Base-by-base conservation (phyloP, 768 basidiomycete species). In the Mycena epipterygia region DNA sequence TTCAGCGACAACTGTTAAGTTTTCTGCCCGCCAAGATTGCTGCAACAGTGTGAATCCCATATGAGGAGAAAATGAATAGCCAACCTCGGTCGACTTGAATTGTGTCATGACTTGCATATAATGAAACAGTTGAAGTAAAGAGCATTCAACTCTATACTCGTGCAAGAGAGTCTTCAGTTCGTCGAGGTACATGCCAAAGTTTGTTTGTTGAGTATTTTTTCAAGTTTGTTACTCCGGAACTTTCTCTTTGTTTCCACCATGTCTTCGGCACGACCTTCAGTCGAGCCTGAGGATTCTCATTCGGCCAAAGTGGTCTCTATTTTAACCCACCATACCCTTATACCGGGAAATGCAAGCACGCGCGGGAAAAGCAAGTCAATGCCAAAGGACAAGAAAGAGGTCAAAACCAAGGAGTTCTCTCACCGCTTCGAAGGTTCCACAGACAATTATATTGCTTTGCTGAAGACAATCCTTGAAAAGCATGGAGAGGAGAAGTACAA, bases 401-500 rank as follows among this genome's bases (percentile, higher is more conserved):
- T 17, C 16, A 53, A 32, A 53, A 32, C 29, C 6, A 53, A 53
- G 19, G 52, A 53, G 13, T 56, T 73, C 21, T 12, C 25, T 0
- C 35, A 66, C 33, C 19, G 1, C 25, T 70, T 73, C 39, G 32
- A 64, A 2, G 6, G 41, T 3, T 21, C 51, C 5, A 2, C 19
- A 13, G 42, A 39, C 6, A 70, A 67, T 29, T 70, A 73, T 30
- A 2, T 70, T 14, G 42, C 2, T 16, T 27, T 73, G 3, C 39
- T 73, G 4, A 67, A 49, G 37, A 29, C 58, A 3, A 49, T 70
- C 27, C 72, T 73, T 7, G 6, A 16, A 3, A 70, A 56, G 23
- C 68, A 73, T n/a, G 72, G 72, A 11, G 68, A 73, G 30, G 64
- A 67, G 16, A 44, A 57, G 44, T 73, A 73, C 32, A 70, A 55